These are phyloP conservation scores for Magnolia changhungtana DNA, from an alignment of 164 flowering plant genomes.

Conservation along the genomic window DNA sequence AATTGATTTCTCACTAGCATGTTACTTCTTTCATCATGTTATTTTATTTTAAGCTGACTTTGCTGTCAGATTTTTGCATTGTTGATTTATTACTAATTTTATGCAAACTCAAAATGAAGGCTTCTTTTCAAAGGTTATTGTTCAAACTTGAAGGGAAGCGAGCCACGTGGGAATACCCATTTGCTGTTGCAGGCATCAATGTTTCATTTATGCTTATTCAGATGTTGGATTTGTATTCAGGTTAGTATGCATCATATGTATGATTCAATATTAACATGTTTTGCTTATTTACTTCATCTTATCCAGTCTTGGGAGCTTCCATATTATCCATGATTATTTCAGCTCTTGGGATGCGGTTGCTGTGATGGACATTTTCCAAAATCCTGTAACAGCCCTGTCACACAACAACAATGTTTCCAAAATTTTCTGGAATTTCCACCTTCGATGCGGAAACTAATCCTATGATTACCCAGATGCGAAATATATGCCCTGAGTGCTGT, in stretches of 20 bases:
- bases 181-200: constrained; percentile 99
- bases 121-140: too few relatives aligned
- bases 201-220: constrained; percentile 87
- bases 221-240: constrained; percentile 83
- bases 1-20: constrained; percentile 23
- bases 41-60: too few relatives aligned
- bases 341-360: background rate
- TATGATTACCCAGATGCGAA: too few relatives aligned
- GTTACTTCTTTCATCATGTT: too few relatives aligned
- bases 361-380: background rate
- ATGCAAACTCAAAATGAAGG: too few relatives aligned
- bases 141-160: constrained; percentile 70
- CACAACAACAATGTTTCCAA: too few relatives aligned
- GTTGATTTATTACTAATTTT: too few relatives aligned
- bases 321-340: background rate
- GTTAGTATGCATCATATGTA: constrained; percentile 29
- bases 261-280: background rate
- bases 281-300: background rate
- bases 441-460: too few relatives aligned
- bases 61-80: too few relatives aligned
- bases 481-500: too few relatives aligned
- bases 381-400: background rate
- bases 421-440: too few relatives aligned
- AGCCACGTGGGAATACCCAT: constrained; percentile 96
- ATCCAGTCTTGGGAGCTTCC: background rate